These are phyloP conservation scores for Leishmania guyanensis DNA, from an alignment of 208 protist species.

Conservation along the genomic window DNA sequence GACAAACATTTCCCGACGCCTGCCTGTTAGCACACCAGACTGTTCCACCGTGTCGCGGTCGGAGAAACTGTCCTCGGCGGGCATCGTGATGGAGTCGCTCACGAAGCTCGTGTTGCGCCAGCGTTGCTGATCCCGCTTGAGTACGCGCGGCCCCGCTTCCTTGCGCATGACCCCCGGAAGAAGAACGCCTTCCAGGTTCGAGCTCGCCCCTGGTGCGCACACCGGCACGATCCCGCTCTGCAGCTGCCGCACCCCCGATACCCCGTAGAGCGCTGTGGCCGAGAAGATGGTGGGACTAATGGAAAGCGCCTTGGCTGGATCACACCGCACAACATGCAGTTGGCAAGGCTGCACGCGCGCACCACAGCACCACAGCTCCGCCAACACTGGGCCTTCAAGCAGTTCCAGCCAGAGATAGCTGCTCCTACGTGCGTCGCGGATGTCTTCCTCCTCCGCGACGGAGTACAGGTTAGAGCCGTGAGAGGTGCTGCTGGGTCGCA, in stretches of 20 bases:
- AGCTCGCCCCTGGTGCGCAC: conserved; percentile 46
- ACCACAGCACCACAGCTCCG: conserved; percentile 84
- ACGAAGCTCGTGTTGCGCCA: conserved; percentile 6
- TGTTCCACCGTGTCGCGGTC: conserved; percentile 22
- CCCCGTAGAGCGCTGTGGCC: conserved; percentile 68
- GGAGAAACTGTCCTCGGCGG: conserved; percentile 28
- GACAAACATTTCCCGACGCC: neutral
- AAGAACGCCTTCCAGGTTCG: conserved; percentile 71
- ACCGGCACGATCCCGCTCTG: conserved; percentile 50
- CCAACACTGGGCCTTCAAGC: conserved; percentile 56
- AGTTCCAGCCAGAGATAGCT: conserved; percentile 86
- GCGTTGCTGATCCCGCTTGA: conserved; percentile 1
- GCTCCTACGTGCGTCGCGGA: conserved; percentile 42
- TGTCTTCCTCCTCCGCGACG: conserved; percentile 21
- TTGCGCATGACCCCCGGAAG: conserved; percentile 67
- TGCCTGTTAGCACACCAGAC: conserved; percentile 1
- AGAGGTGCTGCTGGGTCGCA: conserved; percentile 35
- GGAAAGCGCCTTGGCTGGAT: conserved; percentile 41
- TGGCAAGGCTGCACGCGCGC: conserved; percentile 83
- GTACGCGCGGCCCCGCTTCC: conserved; percentile 49
- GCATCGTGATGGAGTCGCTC: conserved; percentile 29
- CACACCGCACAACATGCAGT: conserved; percentile 77
- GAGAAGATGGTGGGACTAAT: conserved; percentile 57
- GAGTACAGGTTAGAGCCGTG: neutral
- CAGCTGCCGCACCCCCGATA: conserved; percentile 52